These are phyloP conservation scores for Phytophthora pistaciae DNA, from an alignment of 352 stramenopile genomes.

Conservation along the genomic window DNA sequence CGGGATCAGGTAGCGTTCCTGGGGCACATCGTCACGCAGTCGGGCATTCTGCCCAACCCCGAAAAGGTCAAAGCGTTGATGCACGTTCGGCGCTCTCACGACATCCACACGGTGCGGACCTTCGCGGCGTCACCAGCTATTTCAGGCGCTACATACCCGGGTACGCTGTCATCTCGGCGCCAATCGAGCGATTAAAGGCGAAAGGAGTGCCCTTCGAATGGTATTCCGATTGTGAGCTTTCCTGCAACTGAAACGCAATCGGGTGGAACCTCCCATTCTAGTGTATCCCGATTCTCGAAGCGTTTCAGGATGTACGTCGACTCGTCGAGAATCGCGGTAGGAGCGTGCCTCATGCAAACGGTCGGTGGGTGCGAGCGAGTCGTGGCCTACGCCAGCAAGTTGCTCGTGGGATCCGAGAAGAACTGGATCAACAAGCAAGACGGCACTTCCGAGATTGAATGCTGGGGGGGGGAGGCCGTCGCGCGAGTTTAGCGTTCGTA, in stretches of 20 bases:
- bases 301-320: constrained; percentile 12
- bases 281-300: neutral
- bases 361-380: neutral
- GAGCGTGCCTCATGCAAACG: constrained; percentile 5
- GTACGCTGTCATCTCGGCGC: neutral
- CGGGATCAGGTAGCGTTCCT: constrained; percentile 7
- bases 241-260: constrained; percentile 1
- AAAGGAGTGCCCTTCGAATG: neutral
- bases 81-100: neutral
- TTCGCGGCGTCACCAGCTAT: constrained; percentile 13
- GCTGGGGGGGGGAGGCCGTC: constrained; percentile 11
- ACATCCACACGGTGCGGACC: neutral
- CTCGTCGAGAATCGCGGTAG: neutral
- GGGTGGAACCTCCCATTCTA: constrained; percentile 1
- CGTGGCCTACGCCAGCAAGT: neutral
- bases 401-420: neutral
- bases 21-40: constrained; percentile 3
- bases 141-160: constrained; percentile 9
- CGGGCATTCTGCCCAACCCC: neutral
- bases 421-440: constrained; percentile 6
- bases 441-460: constrained; percentile 1
- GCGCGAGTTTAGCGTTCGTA: constrained; percentile 5
- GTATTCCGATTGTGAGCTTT: constrained; percentile 5
- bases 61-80: constrained; percentile 13
- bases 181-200: constrained; percentile 1